Conservation (phyloP, 768 basidiomycete species). For the Filobasidium wieringae region DNA sequence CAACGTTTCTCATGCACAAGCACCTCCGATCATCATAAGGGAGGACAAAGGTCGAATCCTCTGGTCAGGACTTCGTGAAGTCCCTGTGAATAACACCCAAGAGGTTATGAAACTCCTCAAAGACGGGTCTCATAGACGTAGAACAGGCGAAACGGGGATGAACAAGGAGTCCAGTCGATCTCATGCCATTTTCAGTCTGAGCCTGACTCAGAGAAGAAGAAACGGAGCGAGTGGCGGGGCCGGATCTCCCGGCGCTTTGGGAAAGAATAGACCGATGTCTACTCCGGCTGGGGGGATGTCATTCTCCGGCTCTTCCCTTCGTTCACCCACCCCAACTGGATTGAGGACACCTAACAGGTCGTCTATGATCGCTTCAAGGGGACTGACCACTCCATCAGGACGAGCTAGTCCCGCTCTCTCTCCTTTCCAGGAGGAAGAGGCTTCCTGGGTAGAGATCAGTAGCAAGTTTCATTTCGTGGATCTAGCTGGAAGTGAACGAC, state of each 20-base stretch:
- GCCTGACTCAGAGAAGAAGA: conserved; percentile 72
- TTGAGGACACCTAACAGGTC: conserved; percentile 18
- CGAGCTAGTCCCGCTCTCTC: not conserved
- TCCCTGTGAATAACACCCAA: conserved; percentile 63
- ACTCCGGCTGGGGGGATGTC: conserved; percentile 19
- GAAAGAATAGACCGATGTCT: conserved; percentile 24
- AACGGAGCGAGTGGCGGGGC: conserved; percentile 2
- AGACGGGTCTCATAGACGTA: conserved; percentile 75
- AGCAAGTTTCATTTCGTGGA: conserved; percentile 99
- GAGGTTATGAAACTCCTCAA: conserved; percentile 95
- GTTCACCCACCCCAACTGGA: conserved; percentile 26
- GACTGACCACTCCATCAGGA: not conserved
- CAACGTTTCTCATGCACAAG: conserved; percentile 66
- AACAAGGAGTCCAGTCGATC: conserved; percentile 96
- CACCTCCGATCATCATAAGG: conserved; percentile 58
- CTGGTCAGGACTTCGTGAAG: conserved; percentile 89
- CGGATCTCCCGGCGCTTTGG: too few relatives aligned
- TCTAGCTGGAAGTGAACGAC: conserved; percentile 86
- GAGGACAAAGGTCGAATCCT: conserved; percentile 95
- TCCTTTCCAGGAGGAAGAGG: not conserved
- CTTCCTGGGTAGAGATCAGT: conserved; percentile 64
- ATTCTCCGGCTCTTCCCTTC: not conserved
- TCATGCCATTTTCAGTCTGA: conserved; percentile 97
- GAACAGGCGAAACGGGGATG: conserved; percentile 97
- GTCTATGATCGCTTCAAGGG: conserved; percentile 16